Base-by-base conservation (phyloP, 192 early-diverging fungal genomes). In the Backusella australiensis region DNA sequence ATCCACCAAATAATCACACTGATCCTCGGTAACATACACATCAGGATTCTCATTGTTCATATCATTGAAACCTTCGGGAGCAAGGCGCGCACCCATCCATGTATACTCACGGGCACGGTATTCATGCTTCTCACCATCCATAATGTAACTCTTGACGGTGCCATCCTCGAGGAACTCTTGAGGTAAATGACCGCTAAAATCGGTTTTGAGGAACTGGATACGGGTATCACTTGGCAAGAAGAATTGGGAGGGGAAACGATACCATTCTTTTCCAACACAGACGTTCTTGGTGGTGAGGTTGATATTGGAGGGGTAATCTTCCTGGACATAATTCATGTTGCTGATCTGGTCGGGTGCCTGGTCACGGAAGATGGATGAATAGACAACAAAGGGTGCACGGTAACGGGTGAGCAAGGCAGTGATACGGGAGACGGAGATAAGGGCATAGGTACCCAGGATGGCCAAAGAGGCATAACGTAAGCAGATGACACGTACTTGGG, bases 181-280 rank as follows among this genome's bases (percentile, higher is more conserved):
- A 0, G 98, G 98, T 46, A 99, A 82, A 38, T 94, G 87, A 23
- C 96, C 97, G 9, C 82, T 78, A 79, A 96, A 97, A 12, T 85
- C 81, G 70, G 87, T 87, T 77, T 86, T 74, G 39, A 97, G 75
- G 76, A 96, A 94, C 67, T 88, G 82, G 32, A 99, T 73, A 3
- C 90, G 83, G 65, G 92, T 83, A 35, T 85, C 87, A 29, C 85
- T 81, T 6, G 97, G 98, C 9, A 98, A 77, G 80, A 96, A 96
- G 84, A 93, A 99, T 73, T 96, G 94, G 12, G 90, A 91, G 6
- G 96, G 96, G 80, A 96, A 99, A 35, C 95, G 77, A 80, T 99
- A 92, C 98, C 98, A 99, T 73, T 96, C 98, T 73, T 91, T 94
- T 41, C 94, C 97, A 71, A 98, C 86, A 81, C 98, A 99, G 29